phyloP scores from a whole-genome alignment of 2,329 filamentous ascomycete genomes.

The Sporothrix humicola region DNA sequence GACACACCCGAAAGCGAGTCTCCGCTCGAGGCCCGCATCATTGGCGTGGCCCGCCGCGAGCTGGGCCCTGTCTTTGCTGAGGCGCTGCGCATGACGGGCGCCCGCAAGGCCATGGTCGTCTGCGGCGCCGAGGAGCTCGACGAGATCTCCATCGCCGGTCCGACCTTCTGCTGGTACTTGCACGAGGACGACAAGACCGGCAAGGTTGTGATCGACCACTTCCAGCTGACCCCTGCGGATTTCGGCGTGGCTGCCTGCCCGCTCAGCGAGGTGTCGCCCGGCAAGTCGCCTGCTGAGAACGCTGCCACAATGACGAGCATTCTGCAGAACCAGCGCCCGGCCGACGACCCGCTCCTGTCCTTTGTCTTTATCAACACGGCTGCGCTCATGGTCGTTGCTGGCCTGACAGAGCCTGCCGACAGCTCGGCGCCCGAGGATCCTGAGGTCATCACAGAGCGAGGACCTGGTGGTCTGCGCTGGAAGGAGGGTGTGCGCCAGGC shows the following conservation, averaged over 20 bases:
- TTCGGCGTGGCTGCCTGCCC: constrained; percentile 82
- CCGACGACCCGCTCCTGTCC: constrained; percentile 83
- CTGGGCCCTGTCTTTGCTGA: constrained; percentile 90
- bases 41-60: constrained; percentile 89
- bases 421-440: constrained; percentile 78
- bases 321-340: constrained; percentile 71
- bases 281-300: constrained; percentile 85
- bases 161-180: constrained; percentile 87
- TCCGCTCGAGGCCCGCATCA: constrained; percentile 78
- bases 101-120: constrained; percentile 83
- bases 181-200: constrained; percentile 48
- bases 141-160: constrained; percentile 89
- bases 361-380: constrained; percentile 96
- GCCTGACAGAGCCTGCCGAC: constrained; percentile 79
- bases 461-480: constrained; percentile 87
- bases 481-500: constrained; percentile 91
- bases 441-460: constrained; percentile 77
- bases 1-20: constrained; percentile 26
- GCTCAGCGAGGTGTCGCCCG: constrained; percentile 77
- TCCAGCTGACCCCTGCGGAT: constrained; percentile 79
- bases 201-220: constrained; percentile 69
- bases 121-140: constrained; percentile 92
- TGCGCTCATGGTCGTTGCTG: constrained; percentile 82
- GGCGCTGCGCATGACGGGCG: constrained; percentile 76
- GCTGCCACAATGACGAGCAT: constrained; percentile 81